Base-by-base conservation (phyloP, 2,329 filamentous ascomycete genomes). In the Drechslerella coelobrocha region DNA sequence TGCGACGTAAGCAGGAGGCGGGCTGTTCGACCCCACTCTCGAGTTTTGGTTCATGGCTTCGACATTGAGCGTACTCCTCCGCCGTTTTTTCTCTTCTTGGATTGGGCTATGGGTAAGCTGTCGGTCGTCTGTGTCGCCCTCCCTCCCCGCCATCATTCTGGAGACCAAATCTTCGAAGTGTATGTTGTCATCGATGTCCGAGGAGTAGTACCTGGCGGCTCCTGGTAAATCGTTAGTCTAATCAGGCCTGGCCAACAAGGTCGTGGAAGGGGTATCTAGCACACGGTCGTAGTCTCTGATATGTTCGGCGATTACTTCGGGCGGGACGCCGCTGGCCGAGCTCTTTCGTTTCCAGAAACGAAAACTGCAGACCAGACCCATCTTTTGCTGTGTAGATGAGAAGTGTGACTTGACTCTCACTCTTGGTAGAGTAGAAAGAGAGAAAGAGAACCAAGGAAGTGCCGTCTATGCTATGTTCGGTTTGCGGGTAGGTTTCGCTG, bases 111-210 rank as follows among this genome's bases (percentile, higher is more conserved):
- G 21, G 26, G 31, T 37, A 23, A 39, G 21, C 2, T 2, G 10
- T 10, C 21, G n/a, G 9, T 19, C 27, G 8, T 41, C 52, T 12
- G 24, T 14, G 6, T 10, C 19, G 14, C 27, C 39, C 8, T 59
- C 57, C 17, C 57, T 54, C 23, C 60, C 47, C 12, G 43, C 53
- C 66, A 71, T 71, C 66, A 71, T 63, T n/a, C 60, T 61, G 23
- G 54, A 39, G 7, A 71, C 66, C 2, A 71, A 34, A 8, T 21
- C 37, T 54, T 71, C 66, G 19, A 71, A 71, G 1, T 55, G 21
- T 17, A 63, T 31, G 19, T 60, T 55, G 29, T 47, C 27, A n/a
- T 71, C 51, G 41, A 63, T 63, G 10, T 71, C 62, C 1, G 39
- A 26, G 34, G 54, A 63, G 37, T 41, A 50, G n/a, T 23, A 47